Percentiles rank a stretch among this genome's conserved stretches.
Conservation (phyloP, 495 filamentous ascomycete genomes). For the Xylaria telfairii region DNA sequence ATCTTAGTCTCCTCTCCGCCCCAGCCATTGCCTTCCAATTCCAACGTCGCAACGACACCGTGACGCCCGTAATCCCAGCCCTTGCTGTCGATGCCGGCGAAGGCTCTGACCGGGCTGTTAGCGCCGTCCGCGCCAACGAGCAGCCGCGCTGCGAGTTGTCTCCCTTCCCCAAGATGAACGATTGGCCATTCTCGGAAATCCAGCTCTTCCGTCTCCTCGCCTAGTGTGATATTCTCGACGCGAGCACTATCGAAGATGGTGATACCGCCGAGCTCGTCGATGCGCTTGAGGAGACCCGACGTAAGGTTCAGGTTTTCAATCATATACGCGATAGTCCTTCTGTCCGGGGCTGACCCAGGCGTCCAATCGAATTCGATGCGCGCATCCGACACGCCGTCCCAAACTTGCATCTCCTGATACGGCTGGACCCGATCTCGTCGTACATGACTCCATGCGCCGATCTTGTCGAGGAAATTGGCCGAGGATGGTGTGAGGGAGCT, state of each 20-base stretch:
- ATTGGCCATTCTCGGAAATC: constrained; percentile 89
- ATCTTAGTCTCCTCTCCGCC: constrained; percentile 62
- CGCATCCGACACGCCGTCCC: constrained; percentile 90
- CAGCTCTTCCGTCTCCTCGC: constrained; percentile 68
- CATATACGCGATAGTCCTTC: constrained; percentile 86
- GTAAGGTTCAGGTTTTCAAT: constrained; percentile 91
- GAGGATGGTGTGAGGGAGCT: constrained; percentile 92
- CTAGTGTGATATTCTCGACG: constrained; percentile 79
- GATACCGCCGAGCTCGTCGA: constrained; percentile 71
- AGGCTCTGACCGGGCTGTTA: constrained; percentile 90
- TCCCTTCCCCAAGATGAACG: constrained; percentile 66
- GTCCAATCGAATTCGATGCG: constrained; percentile 87
- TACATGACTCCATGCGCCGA: constrained; percentile 87
- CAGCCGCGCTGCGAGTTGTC: constrained; percentile 76
- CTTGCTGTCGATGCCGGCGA: constrained; percentile 80
- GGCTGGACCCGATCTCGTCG: constrained; percentile 73
- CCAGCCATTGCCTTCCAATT: constrained; percentile 65
- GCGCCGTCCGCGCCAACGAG: constrained; percentile 93
- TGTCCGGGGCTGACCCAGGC: constrained; percentile 49
- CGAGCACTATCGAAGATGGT: constrained; percentile 74
- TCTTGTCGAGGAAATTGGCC: constrained; percentile 69
- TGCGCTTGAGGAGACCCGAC: constrained; percentile 70
- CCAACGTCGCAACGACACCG: constrained; percentile 88
- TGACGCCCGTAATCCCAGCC: constrained; percentile 95
- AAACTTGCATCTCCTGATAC: constrained; percentile 94